Base-by-base conservation (phyloP, 768 basidiomycete species). In the Daedalea quercina region DNA sequence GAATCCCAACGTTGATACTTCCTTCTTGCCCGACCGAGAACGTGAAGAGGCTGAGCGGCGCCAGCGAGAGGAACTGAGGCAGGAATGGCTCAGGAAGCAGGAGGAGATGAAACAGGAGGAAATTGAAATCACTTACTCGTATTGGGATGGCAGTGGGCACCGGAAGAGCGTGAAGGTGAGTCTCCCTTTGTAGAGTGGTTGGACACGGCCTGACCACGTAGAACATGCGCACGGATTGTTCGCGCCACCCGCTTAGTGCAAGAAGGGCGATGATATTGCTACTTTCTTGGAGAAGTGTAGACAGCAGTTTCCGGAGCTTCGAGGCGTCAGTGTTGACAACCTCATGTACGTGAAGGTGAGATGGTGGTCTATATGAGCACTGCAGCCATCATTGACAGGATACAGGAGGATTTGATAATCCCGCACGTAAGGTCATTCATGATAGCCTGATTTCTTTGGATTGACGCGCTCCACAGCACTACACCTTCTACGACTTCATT, bases 401-500 rank as follows among this genome's bases (percentile, higher is more conserved):
- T 54, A 34, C 60, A 96, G 89, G 96, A 99, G 75, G 96, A 99
- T 65, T 74, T 99, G 48, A 94, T 99, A 58, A 93, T 99, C 63
- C 96, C 96, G 15, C 93, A 94, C 63, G 94, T 93, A 69, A 43
- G 86, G 40, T 17, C 9, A 2, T 45, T 35, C 54, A 4, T 22
- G 2, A n/a, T 44, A 23, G 15, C 26, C 24, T 37, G 3, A 35
- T 25, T 43, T 15, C 35, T 20, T 2, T 33, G 50, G 9, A 37
- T 24, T 54, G 33, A 23, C 42, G 11, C 12, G 4, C 19, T 44
- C 51, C 42, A 48, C 51, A 97, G 92, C 95, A 98, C 66, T 82
- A 97, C 69, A 96, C 94, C 1, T 99, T 99, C 67, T 98, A 97
- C 68, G 90, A 94, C 69, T 98, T 99, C 59, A 96, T 99, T 59